Percentiles rank a stretch among this genome's conserved stretches.
Evolutionary conservation across 139 green algal species (phyloP).

Genomic region (Coccomyxa sp.): DNA sequence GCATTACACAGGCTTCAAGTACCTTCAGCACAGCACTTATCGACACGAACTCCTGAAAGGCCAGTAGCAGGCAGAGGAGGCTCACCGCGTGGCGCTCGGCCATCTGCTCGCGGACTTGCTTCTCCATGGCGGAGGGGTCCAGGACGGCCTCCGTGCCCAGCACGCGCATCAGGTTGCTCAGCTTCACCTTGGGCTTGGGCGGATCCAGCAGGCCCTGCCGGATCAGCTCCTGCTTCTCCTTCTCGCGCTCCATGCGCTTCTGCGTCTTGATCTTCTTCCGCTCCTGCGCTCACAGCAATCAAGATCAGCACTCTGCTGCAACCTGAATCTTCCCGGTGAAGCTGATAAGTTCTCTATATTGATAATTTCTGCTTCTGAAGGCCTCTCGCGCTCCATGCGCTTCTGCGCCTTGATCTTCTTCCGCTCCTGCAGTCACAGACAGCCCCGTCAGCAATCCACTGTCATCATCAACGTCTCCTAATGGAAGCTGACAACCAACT

Average conservation of each 20-base stretch:
- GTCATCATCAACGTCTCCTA: too few relatives aligned
- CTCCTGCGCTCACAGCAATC: constrained; percentile 50
- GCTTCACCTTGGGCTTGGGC: constrained; percentile 94
- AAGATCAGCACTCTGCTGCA: neutral
- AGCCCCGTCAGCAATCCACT: neutral
- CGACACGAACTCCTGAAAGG: too few relatives aligned
- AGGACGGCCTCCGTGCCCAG: constrained; percentile 78
- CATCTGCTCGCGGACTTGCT: constrained; percentile 83
- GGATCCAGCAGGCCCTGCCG: constrained; percentile 87
- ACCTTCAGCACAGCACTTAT: neutral
- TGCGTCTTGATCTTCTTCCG: constrained; percentile 96
- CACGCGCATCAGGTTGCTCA: constrained; percentile 95
- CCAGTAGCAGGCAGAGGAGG: too few relatives aligned
- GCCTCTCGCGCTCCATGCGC: constrained; percentile 83
- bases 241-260: constrained; percentile 80
- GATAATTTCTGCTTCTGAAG: too few relatives aligned
- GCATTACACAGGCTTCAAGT: neutral
- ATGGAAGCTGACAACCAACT: too few relatives aligned
- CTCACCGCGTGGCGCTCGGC: constrained; percentile 59
- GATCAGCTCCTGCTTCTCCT: constrained; percentile 98
- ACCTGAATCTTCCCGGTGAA: too few relatives aligned
- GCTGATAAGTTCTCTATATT: too few relatives aligned
- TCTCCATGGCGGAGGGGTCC: constrained; percentile 92
- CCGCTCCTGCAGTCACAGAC: constrained; percentile 56
- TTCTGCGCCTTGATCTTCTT: constrained; percentile 96